phyloP scores from a whole-genome alignment of 371 early-diverging fungal species.

The Smittium culicis region DNA sequence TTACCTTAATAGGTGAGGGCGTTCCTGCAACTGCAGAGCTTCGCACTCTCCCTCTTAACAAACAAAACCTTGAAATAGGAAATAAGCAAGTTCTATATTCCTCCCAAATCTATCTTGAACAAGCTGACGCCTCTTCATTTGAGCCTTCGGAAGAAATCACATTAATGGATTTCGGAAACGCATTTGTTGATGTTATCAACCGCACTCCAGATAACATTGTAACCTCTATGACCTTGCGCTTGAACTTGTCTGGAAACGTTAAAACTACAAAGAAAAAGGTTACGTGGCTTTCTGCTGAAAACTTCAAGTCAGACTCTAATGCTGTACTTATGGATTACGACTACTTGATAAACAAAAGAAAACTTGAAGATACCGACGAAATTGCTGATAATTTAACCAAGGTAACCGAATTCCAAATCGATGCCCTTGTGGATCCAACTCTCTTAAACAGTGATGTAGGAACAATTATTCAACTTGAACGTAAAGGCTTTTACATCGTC shows the following conservation, averaged over 20 bases:
- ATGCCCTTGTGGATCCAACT: slow-evolving; percentile 57
- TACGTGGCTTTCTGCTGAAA: slow-evolving; percentile 81
- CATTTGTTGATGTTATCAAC: slow-evolving; percentile 58
- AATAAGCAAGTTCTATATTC: slow-evolving; percentile 72
- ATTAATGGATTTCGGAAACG: slow-evolving; percentile 99
- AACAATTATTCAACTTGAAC: slow-evolving; percentile 96
- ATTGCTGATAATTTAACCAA: slow-evolving; percentile 75
- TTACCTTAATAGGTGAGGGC: slow-evolving; percentile 46
- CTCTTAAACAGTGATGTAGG: slow-evolving; percentile 44
- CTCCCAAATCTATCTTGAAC: slow-evolving; percentile 66
- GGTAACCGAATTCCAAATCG: slow-evolving; percentile 65
- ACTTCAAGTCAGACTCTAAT: slow-evolving; percentile 38
- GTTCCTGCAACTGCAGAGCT: slow-evolving; percentile 30
- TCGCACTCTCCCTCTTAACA: slow-evolving; percentile 70
- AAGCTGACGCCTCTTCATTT: slow-evolving; percentile 76
- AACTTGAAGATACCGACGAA: slow-evolving; percentile 88
- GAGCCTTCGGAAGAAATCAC: slow-evolving; percentile 88
- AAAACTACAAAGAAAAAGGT: slow-evolving; percentile 99
- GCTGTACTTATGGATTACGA: slow-evolving; percentile 79
- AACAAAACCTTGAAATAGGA: slow-evolving; percentile 92
- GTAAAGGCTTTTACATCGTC: slow-evolving; percentile 92
- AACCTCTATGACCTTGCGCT: slow-evolving; percentile 38
- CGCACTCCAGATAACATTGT: slow-evolving; percentile 38
- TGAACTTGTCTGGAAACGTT: slow-evolving; percentile 92
- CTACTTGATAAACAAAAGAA: slow-evolving; percentile 94